Percentiles rank a stretch among this genome's conserved stretches.
Evolutionary conservation across 2,329 filamentous ascomycete species (phyloP).

Genomic region (Lachnellula hyalina): DNA sequence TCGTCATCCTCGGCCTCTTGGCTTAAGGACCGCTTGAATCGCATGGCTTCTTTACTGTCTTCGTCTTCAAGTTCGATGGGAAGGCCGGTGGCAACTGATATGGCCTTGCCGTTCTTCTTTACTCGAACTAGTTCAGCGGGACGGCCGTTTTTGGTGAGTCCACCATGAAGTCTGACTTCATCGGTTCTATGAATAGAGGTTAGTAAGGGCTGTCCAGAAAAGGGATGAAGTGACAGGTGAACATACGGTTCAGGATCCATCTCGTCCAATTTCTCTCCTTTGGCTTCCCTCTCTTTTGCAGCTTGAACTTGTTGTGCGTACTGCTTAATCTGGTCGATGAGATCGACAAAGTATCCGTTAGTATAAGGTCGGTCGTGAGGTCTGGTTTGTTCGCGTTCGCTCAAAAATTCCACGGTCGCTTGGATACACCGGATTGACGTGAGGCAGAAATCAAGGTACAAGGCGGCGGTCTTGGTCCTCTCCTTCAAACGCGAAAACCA

Average conservation of each 20-base stretch:
- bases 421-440: constrained; percentile 86
- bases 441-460: constrained; percentile 85
- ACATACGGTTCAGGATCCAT: constrained; percentile 56
- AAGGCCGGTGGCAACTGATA: constrained; percentile 70
- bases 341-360: constrained; percentile 94
- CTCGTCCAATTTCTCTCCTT: constrained; percentile 47
- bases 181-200: constrained; percentile 48
- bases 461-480: constrained; percentile 62
- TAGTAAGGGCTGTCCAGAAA: constrained; percentile 16
- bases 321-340: constrained; percentile 86
- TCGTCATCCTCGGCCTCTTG: constrained; percentile 73
- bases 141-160: constrained; percentile 73
- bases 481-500: constrained; percentile 66
- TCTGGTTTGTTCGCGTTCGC: constrained; percentile 79
- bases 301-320: constrained; percentile 82
- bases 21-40: constrained; percentile 62
- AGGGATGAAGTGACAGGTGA: constrained; percentile 6
- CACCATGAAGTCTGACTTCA: constrained; percentile 74
- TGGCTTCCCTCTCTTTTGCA: constrained; percentile 61
- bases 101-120: constrained; percentile 71
- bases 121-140: constrained; percentile 80
- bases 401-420: constrained; percentile 79
- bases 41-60: constrained; percentile 42
- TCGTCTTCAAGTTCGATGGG: constrained; percentile 52
- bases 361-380: constrained; percentile 86